Evolutionary conservation across 2,329 filamentous ascomycete genomes (phyloP).

Genomic region (Arthrobotrys sphaeroides): DNA sequence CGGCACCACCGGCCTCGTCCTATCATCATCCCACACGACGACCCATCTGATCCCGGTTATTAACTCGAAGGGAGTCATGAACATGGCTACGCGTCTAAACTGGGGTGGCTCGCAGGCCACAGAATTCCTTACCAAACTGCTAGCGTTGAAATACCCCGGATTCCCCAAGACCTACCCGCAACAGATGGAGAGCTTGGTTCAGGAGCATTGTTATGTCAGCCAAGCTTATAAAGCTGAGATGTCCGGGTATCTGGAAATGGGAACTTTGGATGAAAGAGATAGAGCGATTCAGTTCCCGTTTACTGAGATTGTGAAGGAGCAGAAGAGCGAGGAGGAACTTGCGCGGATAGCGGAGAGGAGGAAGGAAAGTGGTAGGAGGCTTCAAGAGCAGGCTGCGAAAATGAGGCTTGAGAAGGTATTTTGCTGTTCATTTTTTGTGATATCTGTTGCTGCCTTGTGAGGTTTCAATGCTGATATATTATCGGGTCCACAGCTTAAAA

Average conservation of each 20-base stretch:
- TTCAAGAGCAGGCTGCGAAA: conserved; percentile 96
- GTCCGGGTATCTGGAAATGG: conserved; percentile 83
- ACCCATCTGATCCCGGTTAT: conserved; percentile 95
- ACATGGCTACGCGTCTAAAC: conserved; percentile 86
- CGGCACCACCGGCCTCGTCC: conserved; percentile 84
- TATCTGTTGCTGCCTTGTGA: not conserved
- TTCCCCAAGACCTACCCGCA: conserved; percentile 87
- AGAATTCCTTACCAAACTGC: conserved; percentile 89
- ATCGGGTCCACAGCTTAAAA: conserved; percentile 69
- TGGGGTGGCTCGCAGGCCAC: conserved; percentile 92
- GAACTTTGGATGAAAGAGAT: conserved; percentile 87
- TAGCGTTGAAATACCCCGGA: conserved; percentile 88
- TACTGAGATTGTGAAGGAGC: conserved; percentile 85
- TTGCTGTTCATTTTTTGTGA: not conserved
- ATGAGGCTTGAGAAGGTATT: conserved; percentile 86
- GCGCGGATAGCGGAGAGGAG: conserved; percentile 89
- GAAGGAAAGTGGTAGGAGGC: conserved; percentile 87
- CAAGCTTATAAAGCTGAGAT: conserved; percentile 83
- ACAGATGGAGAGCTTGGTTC: conserved; percentile 87
- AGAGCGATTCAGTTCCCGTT: conserved; percentile 91
- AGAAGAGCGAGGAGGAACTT: conserved; percentile 95
- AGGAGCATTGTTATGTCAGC: conserved; percentile 89
- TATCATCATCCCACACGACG: conserved; percentile 90
- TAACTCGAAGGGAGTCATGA: conserved; percentile 82
- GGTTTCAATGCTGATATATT: conserved; percentile 4